Percentiles rank a stretch among this genome's conserved stretches.
Conservation (phyloP, 73 alveolate species). For the Paramecium octaurelia region DNA sequence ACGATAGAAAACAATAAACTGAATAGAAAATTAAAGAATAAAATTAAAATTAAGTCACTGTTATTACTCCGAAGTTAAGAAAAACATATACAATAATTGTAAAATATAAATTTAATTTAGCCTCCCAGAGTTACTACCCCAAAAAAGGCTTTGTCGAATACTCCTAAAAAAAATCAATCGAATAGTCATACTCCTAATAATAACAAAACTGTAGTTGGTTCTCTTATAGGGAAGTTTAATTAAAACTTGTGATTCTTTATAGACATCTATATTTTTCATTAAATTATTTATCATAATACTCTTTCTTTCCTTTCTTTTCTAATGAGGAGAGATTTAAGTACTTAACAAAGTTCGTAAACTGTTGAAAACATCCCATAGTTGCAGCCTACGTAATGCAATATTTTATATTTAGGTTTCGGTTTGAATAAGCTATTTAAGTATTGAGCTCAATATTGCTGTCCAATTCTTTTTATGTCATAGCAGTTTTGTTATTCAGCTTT, state of each 20-base stretch:
- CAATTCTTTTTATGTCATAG: neutral
- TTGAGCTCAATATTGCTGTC: neutral
- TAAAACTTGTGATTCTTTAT: constrained; percentile 1
- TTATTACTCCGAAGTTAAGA: constrained; percentile 20
- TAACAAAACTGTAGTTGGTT: constrained; percentile 11
- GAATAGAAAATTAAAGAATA: constrained; percentile 1
- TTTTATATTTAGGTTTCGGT: neutral
- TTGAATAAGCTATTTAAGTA: neutral
- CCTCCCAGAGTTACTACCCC: constrained; percentile 50
- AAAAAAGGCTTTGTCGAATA: neutral
- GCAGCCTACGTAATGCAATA: neutral
- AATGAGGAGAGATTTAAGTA: neutral
- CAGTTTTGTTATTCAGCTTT: neutral
- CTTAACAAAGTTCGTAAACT: neutral
- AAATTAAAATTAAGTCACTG: neutral
- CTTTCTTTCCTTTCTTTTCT: neutral
- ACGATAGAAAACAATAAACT: neutral
- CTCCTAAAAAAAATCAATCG: constrained; percentile 2
- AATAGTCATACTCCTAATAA: neutral
- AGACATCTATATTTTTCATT: neutral
- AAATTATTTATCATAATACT: neutral
- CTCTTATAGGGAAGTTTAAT: constrained; percentile 25
- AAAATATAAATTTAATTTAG: neutral
- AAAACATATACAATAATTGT: constrained; percentile 45
- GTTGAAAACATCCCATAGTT: neutral